Percentiles rank a stretch among this genome's conserved stretches.
Evolutionary conservation across 1,139 yeast species (phyloP).

Genomic region (Kodamaea suecica): DNA sequence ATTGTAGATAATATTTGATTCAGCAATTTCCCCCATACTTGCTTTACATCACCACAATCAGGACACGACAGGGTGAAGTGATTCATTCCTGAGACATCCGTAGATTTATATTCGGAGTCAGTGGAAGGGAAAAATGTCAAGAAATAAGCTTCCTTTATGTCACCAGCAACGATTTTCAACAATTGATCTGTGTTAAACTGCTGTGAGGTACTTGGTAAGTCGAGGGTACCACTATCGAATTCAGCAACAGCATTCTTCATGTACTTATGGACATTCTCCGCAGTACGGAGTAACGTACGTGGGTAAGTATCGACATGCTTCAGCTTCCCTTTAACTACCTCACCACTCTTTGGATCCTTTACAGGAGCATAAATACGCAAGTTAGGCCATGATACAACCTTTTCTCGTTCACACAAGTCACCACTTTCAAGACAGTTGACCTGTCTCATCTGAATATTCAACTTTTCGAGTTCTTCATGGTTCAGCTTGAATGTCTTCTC

Average conservation of each 20-base stretch:
- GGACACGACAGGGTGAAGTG: constrained; percentile 39
- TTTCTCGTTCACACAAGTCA: constrained; percentile 64
- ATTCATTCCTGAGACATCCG: constrained; percentile 34
- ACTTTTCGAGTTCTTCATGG: constrained; percentile 31
- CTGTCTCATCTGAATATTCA: constrained; percentile 57
- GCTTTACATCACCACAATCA: constrained; percentile 49
- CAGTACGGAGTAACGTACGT: constrained; percentile 38
- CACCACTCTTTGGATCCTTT: constrained; percentile 27
- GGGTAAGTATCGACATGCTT: constrained; percentile 49
- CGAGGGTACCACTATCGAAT: constrained; percentile 33
- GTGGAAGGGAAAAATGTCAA: constrained; percentile 65
- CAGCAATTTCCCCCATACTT: constrained; percentile 56
- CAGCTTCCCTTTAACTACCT: constrained; percentile 25
- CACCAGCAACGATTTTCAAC: constrained; percentile 46
- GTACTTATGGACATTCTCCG: constrained; percentile 50
- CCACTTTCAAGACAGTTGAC: constrained; percentile 73
- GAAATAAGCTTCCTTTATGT: constrained; percentile 45
- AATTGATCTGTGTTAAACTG: constrained; percentile 32
- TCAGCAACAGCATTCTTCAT: constrained; percentile 52
- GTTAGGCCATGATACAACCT: constrained; percentile 54
- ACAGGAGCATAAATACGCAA: constrained; percentile 60
- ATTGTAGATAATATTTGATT: constrained; percentile 43
- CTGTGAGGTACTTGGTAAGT: constrained; percentile 38
- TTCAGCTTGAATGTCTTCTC: constrained; percentile 45
- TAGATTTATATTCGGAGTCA: constrained; percentile 37